Evolutionary conservation across 163 green algal genomes (phyloP).

Genomic region (Coccomyxa subellipsoidea): DNA sequence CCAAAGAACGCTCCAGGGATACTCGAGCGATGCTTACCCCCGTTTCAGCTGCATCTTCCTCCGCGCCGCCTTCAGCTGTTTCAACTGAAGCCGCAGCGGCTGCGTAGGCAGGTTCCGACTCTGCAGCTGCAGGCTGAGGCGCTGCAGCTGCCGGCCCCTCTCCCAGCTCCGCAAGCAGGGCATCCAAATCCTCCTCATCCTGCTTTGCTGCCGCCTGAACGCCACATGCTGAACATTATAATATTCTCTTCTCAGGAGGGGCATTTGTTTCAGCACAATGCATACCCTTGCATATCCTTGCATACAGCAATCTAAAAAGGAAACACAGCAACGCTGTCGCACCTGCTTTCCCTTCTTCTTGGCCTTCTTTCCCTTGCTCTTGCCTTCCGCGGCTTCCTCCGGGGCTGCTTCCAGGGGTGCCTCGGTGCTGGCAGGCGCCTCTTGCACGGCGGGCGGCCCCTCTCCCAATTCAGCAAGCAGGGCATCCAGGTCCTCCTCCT

Average conservation of each 20-base stretch:
- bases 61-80: conserved; percentile 16
- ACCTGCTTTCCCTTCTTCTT: conserved; percentile 44
- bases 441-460: conserved; percentile 11
- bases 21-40: background rate
- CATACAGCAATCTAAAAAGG: background rate
- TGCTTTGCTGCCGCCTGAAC: conserved; percentile 21
- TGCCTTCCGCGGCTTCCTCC: background rate
- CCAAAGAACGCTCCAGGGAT: no score
- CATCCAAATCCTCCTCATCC: conserved; percentile 71
- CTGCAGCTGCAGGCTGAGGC: background rate
- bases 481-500: conserved; percentile 75
- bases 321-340: background rate
- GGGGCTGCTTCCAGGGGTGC: background rate
- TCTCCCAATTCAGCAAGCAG: conserved; percentile 71
- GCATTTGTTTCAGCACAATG: conserved; percentile 5
- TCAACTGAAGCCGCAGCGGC: background rate
- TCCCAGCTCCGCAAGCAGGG: conserved; percentile 64
- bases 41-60: conserved; percentile 10
- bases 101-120: background rate
- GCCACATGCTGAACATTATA: background rate
- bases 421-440: background rate
- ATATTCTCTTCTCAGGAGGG: no score
- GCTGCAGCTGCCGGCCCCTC: background rate
- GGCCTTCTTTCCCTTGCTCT: conserved; percentile 29
- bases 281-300: background rate